Conservation (phyloP, 169 alveolate genomes). For the Haemoproteus tartakovskyi region DNA sequence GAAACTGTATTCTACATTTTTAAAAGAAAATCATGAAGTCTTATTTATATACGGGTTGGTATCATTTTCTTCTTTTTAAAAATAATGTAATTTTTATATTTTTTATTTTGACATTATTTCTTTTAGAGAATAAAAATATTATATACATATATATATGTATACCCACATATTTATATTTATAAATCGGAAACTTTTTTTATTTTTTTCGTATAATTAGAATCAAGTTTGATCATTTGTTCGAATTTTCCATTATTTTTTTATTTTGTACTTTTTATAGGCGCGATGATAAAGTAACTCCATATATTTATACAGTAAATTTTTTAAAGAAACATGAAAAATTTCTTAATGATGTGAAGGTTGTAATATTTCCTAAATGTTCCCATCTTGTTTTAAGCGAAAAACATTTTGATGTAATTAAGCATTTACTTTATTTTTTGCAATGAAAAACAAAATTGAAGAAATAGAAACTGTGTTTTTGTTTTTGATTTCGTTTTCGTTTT, state of each 20-base stretch:
- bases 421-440: constrained; percentile 25
- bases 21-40: constrained; percentile 36
- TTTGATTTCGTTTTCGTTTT: background rate
- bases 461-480: background rate
- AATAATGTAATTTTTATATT: background rate
- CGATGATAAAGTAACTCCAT: constrained; percentile 41
- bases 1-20: constrained; percentile 34
- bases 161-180: no score
- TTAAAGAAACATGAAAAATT: constrained; percentile 30
- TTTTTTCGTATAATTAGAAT: no score
- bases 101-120: background rate
- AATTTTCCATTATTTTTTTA: background rate
- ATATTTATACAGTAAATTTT: constrained; percentile 28
- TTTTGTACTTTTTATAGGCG: background rate
- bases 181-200: no score
- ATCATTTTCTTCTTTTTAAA: background rate
- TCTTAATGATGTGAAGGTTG: constrained; percentile 26
- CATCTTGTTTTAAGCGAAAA: constrained; percentile 57
- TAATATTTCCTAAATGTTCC: constrained; percentile 52
- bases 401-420: constrained; percentile 9
- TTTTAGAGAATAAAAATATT: no score
- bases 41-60: constrained; percentile 55
- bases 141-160: no score
- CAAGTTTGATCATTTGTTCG: no score
- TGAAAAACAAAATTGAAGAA: background rate